Evolutionary conservation across 257 asterid genomes (phyloP).

Genomic region (Hygrophila difformis): DNA sequence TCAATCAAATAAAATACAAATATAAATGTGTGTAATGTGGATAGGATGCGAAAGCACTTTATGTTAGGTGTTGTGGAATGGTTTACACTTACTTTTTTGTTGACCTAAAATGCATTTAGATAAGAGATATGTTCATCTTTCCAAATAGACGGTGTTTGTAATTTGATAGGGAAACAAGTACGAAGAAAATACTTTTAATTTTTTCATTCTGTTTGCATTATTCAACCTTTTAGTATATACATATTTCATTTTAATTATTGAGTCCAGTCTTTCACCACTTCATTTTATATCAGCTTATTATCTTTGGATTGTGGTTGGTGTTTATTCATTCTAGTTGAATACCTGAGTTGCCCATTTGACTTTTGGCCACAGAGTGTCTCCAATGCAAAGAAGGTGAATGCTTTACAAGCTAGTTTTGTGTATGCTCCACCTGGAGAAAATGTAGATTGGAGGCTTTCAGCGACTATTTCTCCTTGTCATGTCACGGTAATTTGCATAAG

Average conservation of each 20-base stretch:
- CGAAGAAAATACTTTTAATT: too few relatives aligned
- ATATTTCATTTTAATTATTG: neutral
- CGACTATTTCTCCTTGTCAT: conserved; percentile 92
- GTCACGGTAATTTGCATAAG: conserved; percentile 61
- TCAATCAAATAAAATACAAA: too few relatives aligned
- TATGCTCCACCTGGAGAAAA: conserved; percentile 86
- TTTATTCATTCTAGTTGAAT: conserved; percentile 13
- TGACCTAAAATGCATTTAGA: too few relatives aligned
- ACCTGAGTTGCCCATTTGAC: conserved; percentile 13
- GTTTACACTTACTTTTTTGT: too few relatives aligned
- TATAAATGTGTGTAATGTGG: too few relatives aligned
- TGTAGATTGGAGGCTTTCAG: conserved; percentile 96
- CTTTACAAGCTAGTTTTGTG: conserved; percentile 87
- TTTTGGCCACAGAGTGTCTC: conserved; percentile 69
- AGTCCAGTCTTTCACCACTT: neutral
- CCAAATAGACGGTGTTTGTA: too few relatives aligned
- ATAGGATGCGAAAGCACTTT: too few relatives aligned
- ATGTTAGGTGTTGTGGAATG: too few relatives aligned
- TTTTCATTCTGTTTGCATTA: neutral
- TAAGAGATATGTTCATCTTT: too few relatives aligned
- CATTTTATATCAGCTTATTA: neutral
- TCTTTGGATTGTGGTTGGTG: conserved; percentile 10
- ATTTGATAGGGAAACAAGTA: too few relatives aligned
- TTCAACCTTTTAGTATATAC: neutral
- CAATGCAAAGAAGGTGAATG: conserved; percentile 88